These are phyloP conservation scores for Exsudoporus frostii DNA, from an alignment of 768 basidiomycete genomes.

Conservation along the genomic window DNA sequence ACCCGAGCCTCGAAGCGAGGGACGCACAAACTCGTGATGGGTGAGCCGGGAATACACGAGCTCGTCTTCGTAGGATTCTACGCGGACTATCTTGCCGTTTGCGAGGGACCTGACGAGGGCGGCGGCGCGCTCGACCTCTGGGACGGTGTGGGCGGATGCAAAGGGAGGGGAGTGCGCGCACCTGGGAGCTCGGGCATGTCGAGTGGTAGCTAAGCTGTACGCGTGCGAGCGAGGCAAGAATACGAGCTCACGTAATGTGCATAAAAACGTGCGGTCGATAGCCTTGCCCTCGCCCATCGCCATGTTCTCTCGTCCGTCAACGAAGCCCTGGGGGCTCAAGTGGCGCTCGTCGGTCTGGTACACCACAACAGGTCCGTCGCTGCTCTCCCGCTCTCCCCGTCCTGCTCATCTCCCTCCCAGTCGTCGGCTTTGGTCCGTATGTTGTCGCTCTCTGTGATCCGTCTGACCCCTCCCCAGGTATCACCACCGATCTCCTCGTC, in stretches of 20 bases:
- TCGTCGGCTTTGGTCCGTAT: slow-evolving; percentile 48
- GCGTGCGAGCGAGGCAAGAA: not conserved
- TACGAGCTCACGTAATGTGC: slow-evolving; percentile 3
- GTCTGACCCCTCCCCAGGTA: slow-evolving; percentile 23
- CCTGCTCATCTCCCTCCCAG: slow-evolving; percentile 21
- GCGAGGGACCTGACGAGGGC: slow-evolving; percentile 52
- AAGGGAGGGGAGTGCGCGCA: slow-evolving; percentile 15
- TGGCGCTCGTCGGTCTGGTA: slow-evolving; percentile 62
- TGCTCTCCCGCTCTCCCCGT: not conserved
- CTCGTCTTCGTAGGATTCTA: slow-evolving; percentile 56
- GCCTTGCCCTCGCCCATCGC: too few species aligned
- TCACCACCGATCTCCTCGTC: slow-evolving; percentile 52
- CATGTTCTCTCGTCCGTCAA: not conserved
- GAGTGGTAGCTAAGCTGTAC: not conserved
- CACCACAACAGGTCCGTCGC: slow-evolving; percentile 41
- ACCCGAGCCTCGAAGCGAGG: not conserved
- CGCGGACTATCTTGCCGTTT: slow-evolving; percentile 51
- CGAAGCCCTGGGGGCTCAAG: slow-evolving; percentile 42
- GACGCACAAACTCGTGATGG: slow-evolving; percentile 59
- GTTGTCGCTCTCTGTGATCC: not conserved
- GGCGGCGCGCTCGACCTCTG: slow-evolving; percentile 72
- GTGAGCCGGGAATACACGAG: slow-evolving; percentile 61
- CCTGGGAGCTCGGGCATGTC: slow-evolving; percentile 50
- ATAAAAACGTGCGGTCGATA: slow-evolving; percentile 1
- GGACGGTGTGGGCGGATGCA: not conserved